phyloP scores from a whole-genome alignment of 106 monocot genomes.

The Allium fistulosum region DNA sequence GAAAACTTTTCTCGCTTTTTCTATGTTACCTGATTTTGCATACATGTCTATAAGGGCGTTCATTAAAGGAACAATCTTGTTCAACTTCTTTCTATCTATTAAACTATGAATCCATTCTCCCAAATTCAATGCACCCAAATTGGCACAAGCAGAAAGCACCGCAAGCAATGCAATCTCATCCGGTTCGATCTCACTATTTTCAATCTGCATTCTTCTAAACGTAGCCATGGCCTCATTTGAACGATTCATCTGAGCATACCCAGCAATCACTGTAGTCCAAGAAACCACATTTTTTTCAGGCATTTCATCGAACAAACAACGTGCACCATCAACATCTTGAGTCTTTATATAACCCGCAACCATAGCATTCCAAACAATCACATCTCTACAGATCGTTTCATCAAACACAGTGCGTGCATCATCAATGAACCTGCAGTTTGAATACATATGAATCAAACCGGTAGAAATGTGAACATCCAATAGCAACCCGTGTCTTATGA shows the following conservation, averaged over 20 bases:
- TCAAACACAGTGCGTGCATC: conserved; percentile 58
- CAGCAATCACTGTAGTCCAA: conserved; percentile 56
- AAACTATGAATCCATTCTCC: conserved; percentile 69
- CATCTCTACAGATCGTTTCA: conserved; percentile 32
- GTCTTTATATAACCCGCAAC: conserved; percentile 39
- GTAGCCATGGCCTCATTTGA: conserved; percentile 42
- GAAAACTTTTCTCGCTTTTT: conserved; percentile 51
- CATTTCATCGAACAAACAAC: conserved; percentile 39
- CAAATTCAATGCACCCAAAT: conserved; percentile 55
- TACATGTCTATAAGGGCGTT: conserved; percentile 91
- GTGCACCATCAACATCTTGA: conserved; percentile 35
- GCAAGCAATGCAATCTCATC: conserved; percentile 59
- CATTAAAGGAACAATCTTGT: conserved; percentile 28
- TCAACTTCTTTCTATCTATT: conserved; percentile 24
- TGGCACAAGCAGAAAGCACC: conserved; percentile 48
- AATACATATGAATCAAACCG: conserved; percentile 42
- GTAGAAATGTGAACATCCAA: conserved; percentile 37
- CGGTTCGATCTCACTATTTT: conserved; percentile 27
- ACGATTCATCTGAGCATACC: conserved; percentile 33
- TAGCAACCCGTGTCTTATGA: conserved; percentile 22
- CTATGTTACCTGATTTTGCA: conserved; percentile 64
- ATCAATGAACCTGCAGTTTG: conserved; percentile 6
- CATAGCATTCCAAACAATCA: conserved; percentile 66
- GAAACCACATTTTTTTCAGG: conserved; percentile 44
- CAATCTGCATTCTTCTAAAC: conserved; percentile 57